Percentiles rank a stretch among this genome's conserved stretches.
Conservation (phyloP, 2,329 filamentous ascomycete species). For the Apiospora malaysiana region DNA sequence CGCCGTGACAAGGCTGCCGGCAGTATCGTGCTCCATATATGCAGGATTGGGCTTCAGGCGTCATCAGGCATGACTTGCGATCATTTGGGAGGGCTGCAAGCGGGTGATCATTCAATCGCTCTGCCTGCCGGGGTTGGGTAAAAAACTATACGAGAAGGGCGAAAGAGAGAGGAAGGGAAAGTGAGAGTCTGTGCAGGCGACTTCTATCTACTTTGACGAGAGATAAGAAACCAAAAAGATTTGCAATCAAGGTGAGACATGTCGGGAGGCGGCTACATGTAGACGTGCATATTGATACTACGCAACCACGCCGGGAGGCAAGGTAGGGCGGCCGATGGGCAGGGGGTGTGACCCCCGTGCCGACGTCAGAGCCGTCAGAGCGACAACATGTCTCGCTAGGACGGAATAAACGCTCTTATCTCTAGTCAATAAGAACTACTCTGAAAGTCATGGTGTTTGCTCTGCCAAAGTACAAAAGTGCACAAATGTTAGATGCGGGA, state of each 20-base stretch:
- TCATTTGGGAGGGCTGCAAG: conserved; percentile 7
- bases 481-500: neutral
- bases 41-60: conserved; percentile 15
- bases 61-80: conserved; percentile 30
- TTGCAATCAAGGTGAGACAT: conserved; percentile 22
- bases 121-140: too few relatives aligned
- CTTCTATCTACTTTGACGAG: too few relatives aligned
- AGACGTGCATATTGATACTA: neutral
- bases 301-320: neutral
- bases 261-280: neutral
- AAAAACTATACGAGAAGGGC: too few relatives aligned
- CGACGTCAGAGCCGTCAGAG: neutral
- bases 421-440: neutral
- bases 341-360: neutral
- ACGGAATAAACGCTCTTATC: neutral
- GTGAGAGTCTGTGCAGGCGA: neutral
- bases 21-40: conserved; percentile 39
- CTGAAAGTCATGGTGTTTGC: neutral
- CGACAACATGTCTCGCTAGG: neutral
- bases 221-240: neutral
- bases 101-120: neutral
- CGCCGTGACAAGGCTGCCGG: conserved; percentile 38
- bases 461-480: neutral
- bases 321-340: neutral
- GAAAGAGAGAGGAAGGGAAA: neutral